Base-by-base conservation (phyloP, 345 rosid species). In the Diplotaxis tenuifolia region DNA sequence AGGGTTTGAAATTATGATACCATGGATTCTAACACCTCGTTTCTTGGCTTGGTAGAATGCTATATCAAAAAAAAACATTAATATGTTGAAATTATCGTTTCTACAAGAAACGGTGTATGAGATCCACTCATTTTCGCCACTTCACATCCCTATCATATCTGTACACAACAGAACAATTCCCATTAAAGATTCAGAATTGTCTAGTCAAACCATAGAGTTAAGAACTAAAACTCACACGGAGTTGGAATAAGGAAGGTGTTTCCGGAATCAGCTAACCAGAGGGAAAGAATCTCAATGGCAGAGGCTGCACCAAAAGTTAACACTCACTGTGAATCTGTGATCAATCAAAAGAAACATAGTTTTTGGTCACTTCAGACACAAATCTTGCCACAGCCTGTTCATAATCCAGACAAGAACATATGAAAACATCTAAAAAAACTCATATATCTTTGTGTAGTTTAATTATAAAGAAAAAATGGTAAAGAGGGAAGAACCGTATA, bases 191-290 rank as follows among this genome's bases (percentile, higher is more conserved):
- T 14, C 27, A 25, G 47, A 31, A 15, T n/a, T 62, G 21, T 38
- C 49, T 21, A 1, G 3, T 62, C 45, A 36, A 20, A 27, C 36
- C 38, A 11, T 19, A 47, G 23, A 67, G 21, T 16, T 12, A 2
- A 63, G 66, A 45, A 14, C 11, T 20, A 8, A 31, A 36, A 7
- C 64, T 11, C 65, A 68, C 84, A 88, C 1, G 97, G 98, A 3
- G 98, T 89, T 12, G 97, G 98, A 64, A 94, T 87, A 14, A 94
- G 96, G 74, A 91, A 91, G 49, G 97, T 96, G 76, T 91, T 94
- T 74, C 97, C 98, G 16, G 86, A 73, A 85, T 94, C 98, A 25
- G 97, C 98, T 70, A 94, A 72, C 75, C 96, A 89, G 84, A 89
- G 91, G 77, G 87, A 84, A 42, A 94, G 92, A 74, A 85, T 85